Percentiles rank a stretch among this genome's conserved stretches.
Evolutionary conservation across 495 filamentous ascomycete species (phyloP).

Genomic region (Xylaria telfairii): DNA sequence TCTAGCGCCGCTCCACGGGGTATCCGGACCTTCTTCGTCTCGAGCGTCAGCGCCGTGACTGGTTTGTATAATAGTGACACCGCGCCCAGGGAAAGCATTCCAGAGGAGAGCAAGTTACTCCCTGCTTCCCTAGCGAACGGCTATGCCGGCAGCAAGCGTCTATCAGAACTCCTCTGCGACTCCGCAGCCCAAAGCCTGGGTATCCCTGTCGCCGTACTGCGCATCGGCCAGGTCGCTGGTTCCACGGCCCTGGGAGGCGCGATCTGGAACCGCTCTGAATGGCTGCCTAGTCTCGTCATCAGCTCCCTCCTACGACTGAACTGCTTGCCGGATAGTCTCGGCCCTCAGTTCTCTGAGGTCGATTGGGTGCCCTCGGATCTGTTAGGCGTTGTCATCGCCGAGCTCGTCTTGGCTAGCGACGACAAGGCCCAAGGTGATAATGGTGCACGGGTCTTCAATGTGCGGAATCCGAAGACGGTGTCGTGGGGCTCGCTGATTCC

Average conservation of each 20-base stretch:
- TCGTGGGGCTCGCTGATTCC: conserved; percentile 6
- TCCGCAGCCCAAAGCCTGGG: conserved; percentile 38
- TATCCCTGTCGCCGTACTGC: conserved; percentile 48
- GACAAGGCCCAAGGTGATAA: too few species aligned
- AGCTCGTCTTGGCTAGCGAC: conserved; percentile 38
- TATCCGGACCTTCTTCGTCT: conserved; percentile 51
- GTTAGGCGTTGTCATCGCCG: conserved; percentile 36
- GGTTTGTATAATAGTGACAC: conserved; percentile 35
- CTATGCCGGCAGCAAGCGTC: conserved; percentile 62
- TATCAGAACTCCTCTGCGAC: conserved; percentile 57
- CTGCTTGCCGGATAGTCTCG: conserved; percentile 45
- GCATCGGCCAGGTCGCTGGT: conserved; percentile 65
- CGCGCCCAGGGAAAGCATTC: conserved; percentile 50
- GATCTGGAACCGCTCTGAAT: conserved; percentile 63
- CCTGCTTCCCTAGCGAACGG: conserved; percentile 37
- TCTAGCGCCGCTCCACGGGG: conserved; percentile 35
- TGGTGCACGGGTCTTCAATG: conserved; percentile 20
- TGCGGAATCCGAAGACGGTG: conserved; percentile 11
- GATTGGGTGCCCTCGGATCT: conserved; percentile 60
- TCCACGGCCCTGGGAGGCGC: conserved; percentile 45
- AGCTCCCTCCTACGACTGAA: conserved; percentile 44
- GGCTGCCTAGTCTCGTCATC: conserved; percentile 58
- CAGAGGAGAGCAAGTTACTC: conserved; percentile 35
- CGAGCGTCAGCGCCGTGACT: conserved; percentile 47
- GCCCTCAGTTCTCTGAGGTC: conserved; percentile 42